phyloP scores from a whole-genome alignment of 768 basidiomycete species.

The Suillus discolor region DNA sequence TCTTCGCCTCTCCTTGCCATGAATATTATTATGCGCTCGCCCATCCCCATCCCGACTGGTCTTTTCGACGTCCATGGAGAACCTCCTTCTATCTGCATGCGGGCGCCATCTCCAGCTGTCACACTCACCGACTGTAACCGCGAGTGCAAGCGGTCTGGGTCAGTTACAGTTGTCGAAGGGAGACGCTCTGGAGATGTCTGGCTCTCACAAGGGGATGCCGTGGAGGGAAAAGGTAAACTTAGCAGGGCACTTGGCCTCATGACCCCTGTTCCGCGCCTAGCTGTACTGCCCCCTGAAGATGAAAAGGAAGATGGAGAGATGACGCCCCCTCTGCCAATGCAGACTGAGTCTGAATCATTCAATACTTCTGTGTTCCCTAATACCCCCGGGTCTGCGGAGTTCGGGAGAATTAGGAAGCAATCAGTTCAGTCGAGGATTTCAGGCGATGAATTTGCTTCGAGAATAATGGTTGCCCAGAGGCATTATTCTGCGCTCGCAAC shows the following conservation, averaged over 20 bases:
- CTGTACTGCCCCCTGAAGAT: slow-evolving; percentile 59
- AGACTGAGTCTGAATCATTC: slow-evolving; percentile 50
- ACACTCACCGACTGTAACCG: slow-evolving; percentile 24
- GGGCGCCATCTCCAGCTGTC: slow-evolving; percentile 46
- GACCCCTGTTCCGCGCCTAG: slow-evolving; percentile 63
- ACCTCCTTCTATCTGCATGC: slow-evolving; percentile 43
- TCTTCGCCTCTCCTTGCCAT: slow-evolving; percentile 69
- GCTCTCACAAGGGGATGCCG: slow-evolving; percentile 71
- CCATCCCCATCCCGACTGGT: slow-evolving; percentile 66
- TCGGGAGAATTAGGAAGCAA: slow-evolving; percentile 52
- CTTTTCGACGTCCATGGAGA: slow-evolving; percentile 57
- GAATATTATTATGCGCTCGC: slow-evolving; percentile 60
- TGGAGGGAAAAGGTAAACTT: slow-evolving; percentile 64
- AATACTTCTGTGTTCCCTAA: slow-evolving; percentile 43
- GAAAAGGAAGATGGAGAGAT: slow-evolving; percentile 41
- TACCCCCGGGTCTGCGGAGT: slow-evolving; percentile 60
- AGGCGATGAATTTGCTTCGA: slow-evolving; percentile 47
- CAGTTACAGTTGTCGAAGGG: slow-evolving; percentile 65
- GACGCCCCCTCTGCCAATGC: slow-evolving; percentile 66
- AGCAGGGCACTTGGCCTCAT: slow-evolving; percentile 67
- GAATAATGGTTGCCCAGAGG: slow-evolving; percentile 72
- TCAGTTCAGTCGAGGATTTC: slow-evolving; percentile 60
- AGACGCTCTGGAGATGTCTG: slow-evolving; percentile 76
- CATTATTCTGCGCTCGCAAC: slow-evolving; percentile 74
- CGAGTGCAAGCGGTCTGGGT: slow-evolving; percentile 66